phyloP scores from a whole-genome alignment of 2,329 filamentous ascomycete genomes.

The Ceratocystis colombiana region DNA sequence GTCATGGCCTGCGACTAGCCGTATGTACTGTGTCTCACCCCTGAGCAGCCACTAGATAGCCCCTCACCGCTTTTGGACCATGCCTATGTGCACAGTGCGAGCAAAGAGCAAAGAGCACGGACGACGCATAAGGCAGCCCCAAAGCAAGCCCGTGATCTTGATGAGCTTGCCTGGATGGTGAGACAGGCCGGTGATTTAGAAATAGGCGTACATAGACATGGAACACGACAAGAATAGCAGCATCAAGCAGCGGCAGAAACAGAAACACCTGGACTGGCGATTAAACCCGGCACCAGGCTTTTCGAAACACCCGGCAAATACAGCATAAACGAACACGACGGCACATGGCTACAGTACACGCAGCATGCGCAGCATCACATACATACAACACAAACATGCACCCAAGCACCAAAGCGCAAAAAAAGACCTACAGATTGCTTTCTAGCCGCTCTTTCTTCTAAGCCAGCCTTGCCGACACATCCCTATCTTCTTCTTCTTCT shows the following conservation, averaged over 20 bases:
- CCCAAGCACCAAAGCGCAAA: too few relatives aligned
- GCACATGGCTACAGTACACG: background rate
- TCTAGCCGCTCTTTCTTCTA: background rate
- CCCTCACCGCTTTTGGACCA: background rate
- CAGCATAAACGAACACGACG: background rate
- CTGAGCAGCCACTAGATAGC: background rate
- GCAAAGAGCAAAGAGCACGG: background rate
- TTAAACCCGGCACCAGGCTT: background rate
- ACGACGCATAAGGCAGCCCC: background rate
- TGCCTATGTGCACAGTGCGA: background rate
- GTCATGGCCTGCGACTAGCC: background rate
- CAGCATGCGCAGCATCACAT: background rate
- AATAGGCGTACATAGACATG: background rate
- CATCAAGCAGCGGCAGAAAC: background rate
- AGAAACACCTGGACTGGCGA: background rate
- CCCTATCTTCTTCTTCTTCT: constrained; percentile 15
- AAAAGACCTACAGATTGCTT: too few relatives aligned
- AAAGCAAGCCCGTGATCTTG: background rate
- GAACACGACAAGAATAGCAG: background rate
- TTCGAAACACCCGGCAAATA: background rate
- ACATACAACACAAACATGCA: too few relatives aligned
- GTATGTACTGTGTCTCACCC: background rate
- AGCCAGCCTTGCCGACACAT: constrained; percentile 3
- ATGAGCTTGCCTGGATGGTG: background rate
- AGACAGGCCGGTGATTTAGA: background rate